Percentiles rank a stretch among this genome's conserved stretches.
These are phyloP conservation scores for Russula foetens DNA, from an alignment of 768 basidiomycete genomes.

Conservation along the genomic window DNA sequence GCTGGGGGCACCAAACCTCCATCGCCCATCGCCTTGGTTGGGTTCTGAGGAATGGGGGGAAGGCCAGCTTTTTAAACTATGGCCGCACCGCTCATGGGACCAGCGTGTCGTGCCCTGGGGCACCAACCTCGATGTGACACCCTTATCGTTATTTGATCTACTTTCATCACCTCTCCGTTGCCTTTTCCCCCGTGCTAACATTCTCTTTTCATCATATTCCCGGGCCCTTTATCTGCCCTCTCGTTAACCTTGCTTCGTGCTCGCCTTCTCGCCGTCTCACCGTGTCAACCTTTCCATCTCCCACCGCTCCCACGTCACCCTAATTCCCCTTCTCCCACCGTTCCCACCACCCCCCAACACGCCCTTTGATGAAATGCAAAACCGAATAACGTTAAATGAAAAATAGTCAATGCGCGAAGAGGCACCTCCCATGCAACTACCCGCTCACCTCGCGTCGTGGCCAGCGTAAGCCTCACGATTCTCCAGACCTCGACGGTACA, in stretches of 20 bases:
- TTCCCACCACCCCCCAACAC: conserved; percentile 3
- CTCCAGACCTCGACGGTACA: background rate
- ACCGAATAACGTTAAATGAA: background rate
- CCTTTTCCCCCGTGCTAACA: background rate
- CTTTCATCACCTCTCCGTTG: background rate
- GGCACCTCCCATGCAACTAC: conserved; percentile 15
- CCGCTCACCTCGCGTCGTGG: conserved; percentile 23
- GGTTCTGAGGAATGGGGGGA: background rate
- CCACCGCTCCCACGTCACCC: background rate
- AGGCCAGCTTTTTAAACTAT: background rate
- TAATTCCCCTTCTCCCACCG: background rate
- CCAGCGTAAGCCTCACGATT: conserved; percentile 16
- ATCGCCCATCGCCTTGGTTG: background rate
- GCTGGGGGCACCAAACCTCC: background rate
- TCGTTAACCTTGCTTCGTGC: background rate
- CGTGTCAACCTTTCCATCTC: background rate
- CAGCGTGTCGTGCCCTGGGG: background rate
- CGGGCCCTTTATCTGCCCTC: background rate
- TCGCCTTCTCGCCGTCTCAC: background rate
- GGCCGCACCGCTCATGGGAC: conserved; percentile 1
- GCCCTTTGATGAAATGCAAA: too few species aligned
- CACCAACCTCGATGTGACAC: background rate
- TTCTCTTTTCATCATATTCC: conserved; percentile 3
- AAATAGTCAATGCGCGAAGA: conserved; percentile 20
- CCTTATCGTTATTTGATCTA: conserved; percentile 3